Evolutionary conservation across 1,284 basidiomycete genomes (phyloP), one percentile per base, ranked within the genome.

Genomic region (Mycosarcoma maydis): DNA sequence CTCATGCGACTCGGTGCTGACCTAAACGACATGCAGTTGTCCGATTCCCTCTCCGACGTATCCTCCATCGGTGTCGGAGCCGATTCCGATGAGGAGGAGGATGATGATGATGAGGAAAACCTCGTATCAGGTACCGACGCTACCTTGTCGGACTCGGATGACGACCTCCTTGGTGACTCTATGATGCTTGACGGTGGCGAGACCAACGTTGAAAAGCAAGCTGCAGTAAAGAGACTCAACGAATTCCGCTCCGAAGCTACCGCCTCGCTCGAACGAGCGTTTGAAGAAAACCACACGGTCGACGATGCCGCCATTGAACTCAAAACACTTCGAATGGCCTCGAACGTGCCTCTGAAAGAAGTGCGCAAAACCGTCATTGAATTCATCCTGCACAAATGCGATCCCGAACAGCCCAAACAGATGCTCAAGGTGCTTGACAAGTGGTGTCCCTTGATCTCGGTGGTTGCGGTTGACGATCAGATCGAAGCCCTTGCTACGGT

Each of bases 281-380:
- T 94, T 80, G 85, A 88, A n/a, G 93, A 95, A 82, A 88, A 87
- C 2, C 93, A 95, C 83, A 90, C 90, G 5, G 88, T 94, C 47
- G 92, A 94, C 75, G 92, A 95, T 83, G 92, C 92, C 1, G 87
- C 91, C 0, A 92, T 95, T 72, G 92, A 95, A 80, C 86, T 95
- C 72, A 95, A 94, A 85, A 95, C 92, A 46, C 86, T 95, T 49
- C 89, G 93, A 41, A 95, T 95, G 93, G 92, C 92, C 37, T 90
- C 88, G 71, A 95, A 95, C 78, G 93, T 94, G 40, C 86, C 90
- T 4, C 86, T 93, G 23, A 85, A 85, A 17, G 86, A 88, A 61
- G 92, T 95, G 41, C 86, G 90, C 48, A 89, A 90, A 80, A 89
- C 89, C 14, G 91, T 93, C 24, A 85, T 94, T 29, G 86, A 85